A percentile compares a stretch with the other conserved stretches of the same genome.
Evolutionary conservation across 805 yeast species (phyloP).

Genomic region (Saccharomycopsis synnaedendra): DNA sequence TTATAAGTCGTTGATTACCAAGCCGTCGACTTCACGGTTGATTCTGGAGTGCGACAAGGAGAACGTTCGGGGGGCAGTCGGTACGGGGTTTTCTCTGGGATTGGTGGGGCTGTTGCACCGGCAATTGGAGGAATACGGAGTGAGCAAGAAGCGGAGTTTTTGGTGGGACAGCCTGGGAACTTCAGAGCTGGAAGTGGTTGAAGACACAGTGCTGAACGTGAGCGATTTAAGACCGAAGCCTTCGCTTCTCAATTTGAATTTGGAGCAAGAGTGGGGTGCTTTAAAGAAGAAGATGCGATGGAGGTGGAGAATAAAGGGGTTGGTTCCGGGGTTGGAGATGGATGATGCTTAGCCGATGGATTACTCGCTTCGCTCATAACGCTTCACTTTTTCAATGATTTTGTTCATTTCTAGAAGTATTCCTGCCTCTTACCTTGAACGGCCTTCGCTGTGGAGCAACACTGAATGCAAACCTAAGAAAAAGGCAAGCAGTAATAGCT

Average conservation of each 20-base stretch:
- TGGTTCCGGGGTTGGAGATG: slow-evolving; percentile 24
- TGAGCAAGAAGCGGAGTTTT: too few relatives aligned
- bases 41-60: slow-evolving; percentile 4
- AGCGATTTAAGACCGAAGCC: neutral
- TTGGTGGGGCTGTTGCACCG: slow-evolving; percentile 23
- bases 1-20: slow-evolving; percentile 9
- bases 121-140: slow-evolving; percentile 18
- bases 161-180: too few relatives aligned
- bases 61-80: neutral
- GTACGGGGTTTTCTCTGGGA: slow-evolving; percentile 22
- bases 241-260: neutral
- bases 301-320: slow-evolving; percentile 40
- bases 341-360: neutral
- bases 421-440: too few relatives aligned
- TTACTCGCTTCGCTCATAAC: too few relatives aligned
- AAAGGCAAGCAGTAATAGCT: too few relatives aligned
- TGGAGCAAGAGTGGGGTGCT: slow-evolving; percentile 15
- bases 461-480: too few relatives aligned
- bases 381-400: too few relatives aligned
- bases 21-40: slow-evolving; percentile 1
- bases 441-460: too few relatives aligned
- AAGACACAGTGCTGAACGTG: neutral
- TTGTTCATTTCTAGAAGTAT: too few relatives aligned
- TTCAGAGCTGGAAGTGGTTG: neutral
- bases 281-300: slow-evolving; percentile 34